Evolutionary conservation across 345 rosid species (phyloP).

Genomic region (Cochlearia excelsa): DNA sequence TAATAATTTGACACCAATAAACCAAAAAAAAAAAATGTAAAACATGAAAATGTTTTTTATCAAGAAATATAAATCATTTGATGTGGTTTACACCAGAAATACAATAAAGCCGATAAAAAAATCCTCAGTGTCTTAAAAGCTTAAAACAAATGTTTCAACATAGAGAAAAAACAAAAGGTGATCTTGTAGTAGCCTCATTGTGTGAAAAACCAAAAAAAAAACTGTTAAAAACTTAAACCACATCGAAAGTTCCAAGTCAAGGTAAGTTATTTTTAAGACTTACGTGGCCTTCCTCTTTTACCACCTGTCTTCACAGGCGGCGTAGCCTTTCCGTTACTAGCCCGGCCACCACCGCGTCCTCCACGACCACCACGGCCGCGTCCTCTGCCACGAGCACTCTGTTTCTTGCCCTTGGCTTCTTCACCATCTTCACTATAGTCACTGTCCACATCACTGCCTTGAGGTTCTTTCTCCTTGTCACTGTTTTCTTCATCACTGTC

Average conservation of each 20-base stretch:
- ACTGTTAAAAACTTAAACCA: slow-evolving; percentile 26
- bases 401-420: slow-evolving; percentile 50
- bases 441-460: slow-evolving; percentile 41
- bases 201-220: slow-evolving; percentile 19
- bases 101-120: slow-evolving; percentile 19
- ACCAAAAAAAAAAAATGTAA: too few relatives aligned
- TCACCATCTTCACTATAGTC: slow-evolving; percentile 41
- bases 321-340: slow-evolving; percentile 42
- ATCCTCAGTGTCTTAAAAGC: slow-evolving; percentile 2
- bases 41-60: slow-evolving; percentile 4
- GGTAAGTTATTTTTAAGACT: slow-evolving; percentile 35
- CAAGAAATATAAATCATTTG: slow-evolving; percentile 30
- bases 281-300: slow-evolving; percentile 77
- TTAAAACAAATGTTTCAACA: slow-evolving; percentile 23
- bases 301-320: slow-evolving; percentile 47
- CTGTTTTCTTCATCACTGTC: slow-evolving; percentile 53
- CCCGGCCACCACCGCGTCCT: slow-evolving; percentile 39
- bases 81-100: slow-evolving; percentile 35
- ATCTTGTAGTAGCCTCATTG: slow-evolving; percentile 8
- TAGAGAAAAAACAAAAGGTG: not conserved
- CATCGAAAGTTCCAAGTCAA: slow-evolving; percentile 25
- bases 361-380: slow-evolving; percentile 54
- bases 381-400: slow-evolving; percentile 50
- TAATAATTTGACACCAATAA: too few relatives aligned
- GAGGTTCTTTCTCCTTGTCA: slow-evolving; percentile 49